These are phyloP conservation scores for Monotropa hypopitys DNA, from an alignment of 179 eudicot species.

Conservation along the genomic window DNA sequence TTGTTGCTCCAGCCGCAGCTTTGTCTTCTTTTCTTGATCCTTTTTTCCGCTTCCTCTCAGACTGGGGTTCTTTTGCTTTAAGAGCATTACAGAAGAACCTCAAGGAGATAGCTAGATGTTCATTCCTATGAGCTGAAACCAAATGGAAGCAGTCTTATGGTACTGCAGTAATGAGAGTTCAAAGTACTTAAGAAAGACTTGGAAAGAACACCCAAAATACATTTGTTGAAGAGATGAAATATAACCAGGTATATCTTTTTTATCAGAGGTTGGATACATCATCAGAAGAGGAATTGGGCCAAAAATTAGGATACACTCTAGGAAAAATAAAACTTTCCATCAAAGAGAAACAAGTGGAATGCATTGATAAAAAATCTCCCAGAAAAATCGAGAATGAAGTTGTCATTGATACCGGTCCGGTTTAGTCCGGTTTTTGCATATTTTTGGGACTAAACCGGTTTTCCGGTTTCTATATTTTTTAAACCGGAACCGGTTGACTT, in stretches of 20 bases:
- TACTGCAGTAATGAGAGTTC: neutral
- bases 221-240: neutral
- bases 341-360: neutral
- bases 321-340: neutral
- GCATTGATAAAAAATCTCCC: neutral
- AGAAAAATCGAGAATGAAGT: neutral
- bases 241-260: neutral
- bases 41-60: conserved; percentile 67
- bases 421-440: no score
- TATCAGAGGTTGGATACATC: neutral
- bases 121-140: conserved; percentile 74
- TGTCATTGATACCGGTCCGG: no score
- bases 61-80: conserved; percentile 51
- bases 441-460: no score
- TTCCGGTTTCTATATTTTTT: no score
- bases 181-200: neutral
- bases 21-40: conserved; percentile 45
- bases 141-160: conserved; percentile 2
- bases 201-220: neutral
- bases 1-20: conserved; percentile 26
- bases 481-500: no score
- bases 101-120: conserved; percentile 42
- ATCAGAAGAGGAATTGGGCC: no score
- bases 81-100: conserved; percentile 52
- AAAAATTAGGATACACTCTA: no score